Percentiles rank a stretch among this genome's conserved stretches.
These are phyloP conservation scores for Ascochyta koolunga DNA, from an alignment of 2,329 filamentous ascomycete species.

Conservation along the genomic window DNA sequence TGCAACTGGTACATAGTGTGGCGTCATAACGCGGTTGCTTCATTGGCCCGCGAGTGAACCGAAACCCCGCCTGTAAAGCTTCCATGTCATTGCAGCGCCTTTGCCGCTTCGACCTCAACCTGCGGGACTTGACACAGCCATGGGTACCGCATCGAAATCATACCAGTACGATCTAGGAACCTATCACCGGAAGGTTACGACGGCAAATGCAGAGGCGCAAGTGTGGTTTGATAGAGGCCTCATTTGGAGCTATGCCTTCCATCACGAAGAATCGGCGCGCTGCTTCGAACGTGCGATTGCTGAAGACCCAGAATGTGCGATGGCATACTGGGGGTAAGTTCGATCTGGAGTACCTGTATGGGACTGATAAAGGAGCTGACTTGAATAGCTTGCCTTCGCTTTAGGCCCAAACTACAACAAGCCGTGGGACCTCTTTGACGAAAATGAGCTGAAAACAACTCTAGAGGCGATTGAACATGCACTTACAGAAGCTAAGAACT, in stretches of 20 bases:
- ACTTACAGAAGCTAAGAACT: slow-evolving; percentile 52
- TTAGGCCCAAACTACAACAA: slow-evolving; percentile 82
- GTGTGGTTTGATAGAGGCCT: slow-evolving; percentile 75
- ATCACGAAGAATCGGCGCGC: slow-evolving; percentile 71
- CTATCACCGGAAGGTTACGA: slow-evolving; percentile 62
- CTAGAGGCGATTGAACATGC: slow-evolving; percentile 58
- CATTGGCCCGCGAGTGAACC: slow-evolving; percentile 6
- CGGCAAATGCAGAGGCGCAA: slow-evolving; percentile 59
- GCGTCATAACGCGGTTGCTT: slow-evolving; percentile 8
- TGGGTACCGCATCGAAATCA: slow-evolving; percentile 11
- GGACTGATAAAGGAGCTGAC: slow-evolving; percentile 42
- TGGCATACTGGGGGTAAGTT: slow-evolving; percentile 67
- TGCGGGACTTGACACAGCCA: neutral
- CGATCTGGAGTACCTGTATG: neutral
- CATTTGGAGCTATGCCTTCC: slow-evolving; percentile 77
- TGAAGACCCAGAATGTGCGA: slow-evolving; percentile 61
- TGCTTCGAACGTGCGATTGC: slow-evolving; percentile 68
- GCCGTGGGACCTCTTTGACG: slow-evolving; percentile 74
- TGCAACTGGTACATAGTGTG: neutral
- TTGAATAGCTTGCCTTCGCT: slow-evolving; percentile 62
- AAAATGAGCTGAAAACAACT: slow-evolving; percentile 61
- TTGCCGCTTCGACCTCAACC: neutral
- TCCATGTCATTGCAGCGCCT: neutral
- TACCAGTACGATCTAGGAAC: slow-evolving; percentile 63
- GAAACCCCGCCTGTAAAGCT: slow-evolving; percentile 13